Evolutionary conservation across 2,329 filamentous ascomycete genomes (phyloP), one percentile per base, ranked within the genome.

Genomic region (Cladosporium sp.): DNA sequence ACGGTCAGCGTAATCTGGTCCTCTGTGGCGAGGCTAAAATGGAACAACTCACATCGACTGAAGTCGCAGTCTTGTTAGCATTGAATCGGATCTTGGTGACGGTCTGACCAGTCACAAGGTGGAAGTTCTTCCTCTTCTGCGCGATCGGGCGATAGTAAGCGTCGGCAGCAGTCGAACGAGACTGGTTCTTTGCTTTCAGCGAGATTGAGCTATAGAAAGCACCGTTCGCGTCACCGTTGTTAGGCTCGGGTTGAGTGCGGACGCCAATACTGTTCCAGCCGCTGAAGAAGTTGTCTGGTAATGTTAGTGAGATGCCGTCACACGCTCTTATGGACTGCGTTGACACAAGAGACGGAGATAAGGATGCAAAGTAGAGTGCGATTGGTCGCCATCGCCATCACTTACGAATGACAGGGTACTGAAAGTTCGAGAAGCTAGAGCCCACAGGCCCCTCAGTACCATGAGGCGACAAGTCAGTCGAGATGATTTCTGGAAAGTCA

Each of bases 381-480:
- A 6, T 25, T 25, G 25, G 6, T 25, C 30, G 51, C 15, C 12
- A 25, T 25, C 30, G 51, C 15, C 12, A 39, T 15, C 38, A 55
- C 57, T 59, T 43, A 63, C 63, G 55, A 38, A 67, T 56, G 30
- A 59, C 61, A 6, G 62, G 64, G 14, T 59, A 69, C 45, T 65
- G 64, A 51, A 61, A 67, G 34, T 60, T 61, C 15, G 65, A 59
- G 34, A 65, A 57, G 39, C 62, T 64, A 9, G 62, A 58, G 19
- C 59, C 56, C 3, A 65, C 52, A 5, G 67, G 67, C 3, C 64
- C 67, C 17, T 59, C 36, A n/a, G 40, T 58, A 8, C 63, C 65
- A 28, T 65, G 63, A 6, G 61, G 61, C 5, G 57, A 51, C 1
- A 57, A 30, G 38, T 68, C 64, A 6, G 40, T 45, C 12, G 51